A percentile compares a stretch with the other conserved stretches of the same genome.
phyloP scores from a whole-genome alignment of 345 rosid species.

The Gossypium rotundifolium region DNA sequence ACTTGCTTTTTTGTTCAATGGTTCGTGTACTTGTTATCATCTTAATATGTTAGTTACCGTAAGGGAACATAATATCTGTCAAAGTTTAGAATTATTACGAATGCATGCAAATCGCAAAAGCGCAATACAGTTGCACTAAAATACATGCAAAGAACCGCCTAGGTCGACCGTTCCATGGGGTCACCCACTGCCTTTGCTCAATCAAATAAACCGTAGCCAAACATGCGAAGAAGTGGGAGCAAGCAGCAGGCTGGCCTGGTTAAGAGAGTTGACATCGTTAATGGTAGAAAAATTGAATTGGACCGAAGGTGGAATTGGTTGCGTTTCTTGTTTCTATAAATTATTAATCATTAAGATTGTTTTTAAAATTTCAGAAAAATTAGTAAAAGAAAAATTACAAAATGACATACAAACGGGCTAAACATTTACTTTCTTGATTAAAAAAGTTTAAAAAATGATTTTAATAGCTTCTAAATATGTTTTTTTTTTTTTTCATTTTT shows the following conservation, averaged over 20 bases:
- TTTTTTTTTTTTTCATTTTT: no score
- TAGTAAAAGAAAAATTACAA: no score
- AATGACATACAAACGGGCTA: no score
- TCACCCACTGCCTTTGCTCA: neutral
- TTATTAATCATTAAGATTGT: no score
- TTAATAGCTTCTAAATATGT: no score
- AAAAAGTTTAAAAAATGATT: no score
- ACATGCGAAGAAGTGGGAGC: neutral
- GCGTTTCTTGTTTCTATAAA: no score
- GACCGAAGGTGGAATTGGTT: no score
- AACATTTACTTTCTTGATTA: no score
- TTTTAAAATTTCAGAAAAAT: no score
- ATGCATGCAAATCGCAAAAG: neutral
- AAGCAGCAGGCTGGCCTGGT: neutral
- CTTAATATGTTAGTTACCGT: neutral
- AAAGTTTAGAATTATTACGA: neutral
- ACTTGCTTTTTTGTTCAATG: neutral
- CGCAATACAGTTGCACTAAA: no score
- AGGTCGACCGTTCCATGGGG: neutral
- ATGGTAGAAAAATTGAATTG: neutral
- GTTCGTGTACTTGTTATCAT: neutral
- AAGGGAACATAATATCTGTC: neutral
- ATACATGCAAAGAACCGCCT: neutral
- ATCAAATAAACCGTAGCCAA: neutral
- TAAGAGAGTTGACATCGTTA: neutral